These are phyloP conservation scores for Daedaleopsis nitida DNA, from an alignment of 768 basidiomycete species.

Conservation along the genomic window DNA sequence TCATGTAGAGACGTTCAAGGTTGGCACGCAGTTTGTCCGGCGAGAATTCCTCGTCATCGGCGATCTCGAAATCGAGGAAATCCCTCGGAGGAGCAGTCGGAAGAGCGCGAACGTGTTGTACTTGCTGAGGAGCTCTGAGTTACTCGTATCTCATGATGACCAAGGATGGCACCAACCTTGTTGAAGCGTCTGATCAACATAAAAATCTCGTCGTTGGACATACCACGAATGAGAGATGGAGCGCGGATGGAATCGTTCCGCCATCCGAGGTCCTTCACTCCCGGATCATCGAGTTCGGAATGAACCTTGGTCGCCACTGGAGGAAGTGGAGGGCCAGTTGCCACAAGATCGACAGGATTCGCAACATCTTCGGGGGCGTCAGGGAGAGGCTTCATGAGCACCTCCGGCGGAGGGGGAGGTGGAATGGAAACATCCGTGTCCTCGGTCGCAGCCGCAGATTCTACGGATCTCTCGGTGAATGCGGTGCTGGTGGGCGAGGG, in stretches of 20 bases:
- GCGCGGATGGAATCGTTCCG: constrained; percentile 21
- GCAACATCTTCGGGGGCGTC: constrained; percentile 1
- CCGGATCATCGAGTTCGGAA: constrained; percentile 29
- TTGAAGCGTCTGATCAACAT: constrained; percentile 42
- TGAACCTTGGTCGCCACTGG: constrained; percentile 9
- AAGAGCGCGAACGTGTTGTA: constrained; percentile 39
- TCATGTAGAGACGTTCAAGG: constrained; percentile 43
- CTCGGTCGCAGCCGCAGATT: not conserved
- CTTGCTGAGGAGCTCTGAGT: constrained; percentile 30
- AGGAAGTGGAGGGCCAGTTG: not conserved
- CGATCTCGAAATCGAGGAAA: constrained; percentile 41
- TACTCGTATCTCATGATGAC: not conserved
- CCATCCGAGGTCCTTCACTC: constrained; percentile 31
- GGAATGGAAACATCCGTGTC: not conserved
- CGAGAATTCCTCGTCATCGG: constrained; percentile 42
- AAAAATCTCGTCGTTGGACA: constrained; percentile 43
- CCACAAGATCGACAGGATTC: constrained; percentile 6
- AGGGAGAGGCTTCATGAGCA: constrained; percentile 14
- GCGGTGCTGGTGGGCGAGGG: constrained; percentile 5
- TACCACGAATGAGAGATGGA: constrained; percentile 34
- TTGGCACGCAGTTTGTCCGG: constrained; percentile 44
- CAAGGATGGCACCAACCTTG: constrained; percentile 34
- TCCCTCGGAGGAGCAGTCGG: constrained; percentile 28
- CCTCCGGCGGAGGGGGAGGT: constrained; percentile 4
- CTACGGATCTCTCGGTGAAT: not conserved